Conservation (phyloP, 1,284 basidiomycete species). For the Anthracocystis walkeri region DNA sequence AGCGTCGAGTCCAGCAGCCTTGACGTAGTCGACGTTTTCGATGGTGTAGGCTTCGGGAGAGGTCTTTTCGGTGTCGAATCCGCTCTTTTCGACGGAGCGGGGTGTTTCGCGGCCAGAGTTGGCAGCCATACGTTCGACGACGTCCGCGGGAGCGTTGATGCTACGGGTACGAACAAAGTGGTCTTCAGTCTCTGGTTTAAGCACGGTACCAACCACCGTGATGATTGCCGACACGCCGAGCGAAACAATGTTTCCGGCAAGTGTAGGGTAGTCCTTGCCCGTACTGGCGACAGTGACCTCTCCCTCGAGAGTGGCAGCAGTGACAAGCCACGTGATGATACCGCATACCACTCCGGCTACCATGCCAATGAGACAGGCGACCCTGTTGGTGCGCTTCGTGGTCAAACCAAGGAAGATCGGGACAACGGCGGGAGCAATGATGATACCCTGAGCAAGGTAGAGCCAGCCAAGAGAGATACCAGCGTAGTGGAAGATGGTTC, state of each 20-base stretch:
- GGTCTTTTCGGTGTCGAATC: conserved; percentile 36
- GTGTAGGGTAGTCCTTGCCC: conserved; percentile 75
- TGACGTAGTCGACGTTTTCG: conserved; percentile 43
- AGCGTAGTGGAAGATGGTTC: conserved; percentile 79
- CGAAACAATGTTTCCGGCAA: conserved; percentile 87
- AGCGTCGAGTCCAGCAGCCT: conserved; percentile 56
- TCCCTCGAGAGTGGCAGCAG: conserved; percentile 79
- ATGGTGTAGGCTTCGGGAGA: conserved; percentile 12
- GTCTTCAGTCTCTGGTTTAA: conserved; percentile 62
- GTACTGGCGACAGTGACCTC: conserved; percentile 78
- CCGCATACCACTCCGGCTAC: conserved; percentile 79
- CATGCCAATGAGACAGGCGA: conserved; percentile 75
- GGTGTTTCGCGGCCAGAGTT: conserved; percentile 20
- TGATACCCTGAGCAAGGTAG: conserved; percentile 78
- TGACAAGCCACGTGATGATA: conserved; percentile 84
- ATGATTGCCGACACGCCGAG: conserved; percentile 85
- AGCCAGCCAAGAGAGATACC: conserved; percentile 79
- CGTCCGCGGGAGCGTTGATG: conserved; percentile 62
- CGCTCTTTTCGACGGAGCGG: conserved; percentile 19
- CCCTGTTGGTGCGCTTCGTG: conserved; percentile 61
- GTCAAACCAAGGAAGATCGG: conserved; percentile 82
- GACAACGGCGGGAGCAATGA: conserved; percentile 84
- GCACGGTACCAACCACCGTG: conserved; percentile 72
- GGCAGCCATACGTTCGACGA: conserved; percentile 26
- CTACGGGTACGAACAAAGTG: conserved; percentile 61